phyloP scores from a whole-genome alignment of 306 rosid genomes.

The Casuarina cunninghamiana region DNA sequence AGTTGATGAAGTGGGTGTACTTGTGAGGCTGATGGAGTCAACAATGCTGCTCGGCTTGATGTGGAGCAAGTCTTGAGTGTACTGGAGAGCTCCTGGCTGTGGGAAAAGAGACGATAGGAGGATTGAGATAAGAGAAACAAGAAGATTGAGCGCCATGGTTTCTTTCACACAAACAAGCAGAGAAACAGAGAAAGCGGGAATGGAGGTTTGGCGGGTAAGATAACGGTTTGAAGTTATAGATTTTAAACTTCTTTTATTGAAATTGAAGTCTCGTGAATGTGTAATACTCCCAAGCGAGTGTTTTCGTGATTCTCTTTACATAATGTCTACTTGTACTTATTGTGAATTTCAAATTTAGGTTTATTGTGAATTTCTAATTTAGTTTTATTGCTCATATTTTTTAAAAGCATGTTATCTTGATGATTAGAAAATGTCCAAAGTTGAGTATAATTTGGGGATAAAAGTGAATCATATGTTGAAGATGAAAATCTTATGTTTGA shows the following conservation, averaged over 20 bases:
- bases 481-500: no score
- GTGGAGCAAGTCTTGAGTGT: constrained; percentile 12
- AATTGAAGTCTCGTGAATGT: no score
- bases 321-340: no score
- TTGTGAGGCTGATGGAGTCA: not conserved
- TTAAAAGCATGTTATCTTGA: no score
- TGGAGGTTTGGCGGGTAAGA: constrained; percentile 51
- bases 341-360: no score
- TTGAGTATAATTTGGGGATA: no score
- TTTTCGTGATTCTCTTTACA: no score
- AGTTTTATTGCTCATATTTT: no score
- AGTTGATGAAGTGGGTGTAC: constrained; percentile 32
- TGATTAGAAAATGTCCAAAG: no score
- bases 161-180: constrained; percentile 1
- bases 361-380: no score
- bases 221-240: not conserved
- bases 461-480: no score
- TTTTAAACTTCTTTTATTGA: not conserved
- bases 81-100: constrained; percentile 25
- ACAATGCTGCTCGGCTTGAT: not conserved
- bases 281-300: no score
- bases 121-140: constrained; percentile 21
- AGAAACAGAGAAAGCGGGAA: not conserved
- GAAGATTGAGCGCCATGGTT: constrained; percentile 30
- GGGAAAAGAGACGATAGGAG: constrained; percentile 21